Base-by-base conservation (phyloP, 31 red algal species). In the Bonnemaisonia californica region DNA sequence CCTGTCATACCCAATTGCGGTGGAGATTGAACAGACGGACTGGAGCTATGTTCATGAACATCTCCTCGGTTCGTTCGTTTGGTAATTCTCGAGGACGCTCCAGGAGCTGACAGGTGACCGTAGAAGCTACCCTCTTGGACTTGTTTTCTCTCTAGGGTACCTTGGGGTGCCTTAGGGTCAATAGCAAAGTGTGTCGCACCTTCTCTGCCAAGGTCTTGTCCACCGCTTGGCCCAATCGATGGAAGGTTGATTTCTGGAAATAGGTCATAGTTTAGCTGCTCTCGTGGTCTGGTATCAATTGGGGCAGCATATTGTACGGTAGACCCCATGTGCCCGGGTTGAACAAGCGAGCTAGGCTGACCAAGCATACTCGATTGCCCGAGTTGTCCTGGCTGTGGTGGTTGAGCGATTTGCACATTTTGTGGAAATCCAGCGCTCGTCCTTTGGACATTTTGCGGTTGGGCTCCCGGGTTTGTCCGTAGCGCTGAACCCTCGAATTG, bases 221-320 rank as follows among this genome's bases (percentile, higher is more conserved):
- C n/a, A 36, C 24, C 54, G 33, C 29, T 62, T 57, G 74, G 74
- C 4, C 47, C 55, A 47, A 77, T 77, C 51, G 26, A 55, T 2
- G 74, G 74, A 3, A 77, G 27, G 22, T 27, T 77, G 31, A 77
- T 77, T 60, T 77, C 74, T 3, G 47, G 74, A 37, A 77, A 77
- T 39, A 77, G 74, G 27, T 77, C 74, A n/a, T 77, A 77, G 27
- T 77, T 56, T 22, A 77, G 51, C 56, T 77, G 74, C 35, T 77
- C 74, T 28, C 74, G 74, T 0, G 74, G 74, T 38, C 54, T 57
- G 27, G 45, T 51, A 51, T 77, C 69, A 11, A 74, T 16, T 3
- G 74, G 45, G 27, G 47, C 51, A 0, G 48, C 54, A 33, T 77
- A 77, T 12, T 77, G 74, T 4, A 62, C 51, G 13, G 45, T 16